These are phyloP conservation scores for Suillus bovinus DNA, from an alignment of 768 basidiomycete species.

Conservation along the genomic window DNA sequence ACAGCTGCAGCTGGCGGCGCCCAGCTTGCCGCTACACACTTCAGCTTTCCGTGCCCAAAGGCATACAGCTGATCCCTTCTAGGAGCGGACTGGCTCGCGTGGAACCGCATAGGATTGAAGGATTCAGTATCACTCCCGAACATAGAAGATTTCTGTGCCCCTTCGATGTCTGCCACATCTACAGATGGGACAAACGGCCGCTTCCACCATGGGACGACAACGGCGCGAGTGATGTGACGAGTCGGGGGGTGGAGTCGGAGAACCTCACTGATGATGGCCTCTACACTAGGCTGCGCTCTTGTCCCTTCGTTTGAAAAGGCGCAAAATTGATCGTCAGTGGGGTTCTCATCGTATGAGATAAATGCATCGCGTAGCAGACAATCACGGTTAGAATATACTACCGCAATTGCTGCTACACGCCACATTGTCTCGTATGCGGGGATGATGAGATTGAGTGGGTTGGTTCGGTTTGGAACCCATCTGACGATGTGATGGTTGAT, in stretches of 20 bases:
- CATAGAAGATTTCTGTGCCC: constrained; percentile 31
- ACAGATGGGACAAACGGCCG: constrained; percentile 11
- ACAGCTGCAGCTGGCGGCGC: constrained; percentile 51
- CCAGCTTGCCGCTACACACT: constrained; percentile 48
- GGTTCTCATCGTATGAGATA: constrained; percentile 28
- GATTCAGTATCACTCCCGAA: constrained; percentile 34
- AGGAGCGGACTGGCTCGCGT: constrained; percentile 22
- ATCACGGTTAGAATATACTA: constrained; percentile 26
- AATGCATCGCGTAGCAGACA: constrained; percentile 25
- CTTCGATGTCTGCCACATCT: constrained; percentile 25
- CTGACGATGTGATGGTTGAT: constrained; percentile 40
- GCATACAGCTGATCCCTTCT: constrained; percentile 34
- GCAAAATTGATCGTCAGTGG: constrained; percentile 33
- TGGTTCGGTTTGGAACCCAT: constrained; percentile 36
- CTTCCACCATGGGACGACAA: constrained; percentile 7
- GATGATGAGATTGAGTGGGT: constrained; percentile 49
- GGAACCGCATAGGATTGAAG: constrained; percentile 41
- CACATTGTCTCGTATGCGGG: constrained; percentile 60
- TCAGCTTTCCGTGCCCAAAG: constrained; percentile 45
- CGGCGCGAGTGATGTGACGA: constrained; percentile 41
- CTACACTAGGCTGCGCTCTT: constrained; percentile 29
- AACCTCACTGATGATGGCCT: constrained; percentile 42
- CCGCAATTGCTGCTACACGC: constrained; percentile 52
- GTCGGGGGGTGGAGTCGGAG: constrained; percentile 55
- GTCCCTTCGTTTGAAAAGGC: constrained; percentile 4